Base-by-base conservation (phyloP, 441 rosid genomes). In the Eruca vesicaria region DNA sequence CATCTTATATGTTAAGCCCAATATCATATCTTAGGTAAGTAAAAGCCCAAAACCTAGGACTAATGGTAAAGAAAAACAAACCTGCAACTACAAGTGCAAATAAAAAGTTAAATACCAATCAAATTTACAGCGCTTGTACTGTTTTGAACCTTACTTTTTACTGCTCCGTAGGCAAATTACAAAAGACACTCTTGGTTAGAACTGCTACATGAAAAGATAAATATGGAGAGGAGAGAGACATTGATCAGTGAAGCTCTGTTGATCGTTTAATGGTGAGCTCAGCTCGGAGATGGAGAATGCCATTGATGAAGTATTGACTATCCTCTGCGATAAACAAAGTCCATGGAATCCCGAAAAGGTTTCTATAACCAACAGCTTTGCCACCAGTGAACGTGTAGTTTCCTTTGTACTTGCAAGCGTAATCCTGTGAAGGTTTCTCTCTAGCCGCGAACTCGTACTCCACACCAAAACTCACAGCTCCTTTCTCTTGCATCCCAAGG, bases 401-500 rank as follows among this genome's bases (percentile, higher is more conserved):
- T 7, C 95, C 92, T 80, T 86, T 90, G 72, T 90, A 88, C 68
- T 88, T 88, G 79, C 91, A 86, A 4, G 48, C 20, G 52, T 75
- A 90, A 23, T 85, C 92, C 69, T 83, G 86, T 0, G 80, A 74
- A 15, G 89, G 90, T 74, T 82, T 90, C 73, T 69, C 36, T 38
- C 95, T 83, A 2, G 90, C 89, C 3, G 92, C 87, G 18, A 90
- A 90, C 69, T 90, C 93, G 15, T 88, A 88, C 78, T 90, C 93
- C 68, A 88, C 96, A 1, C 90, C 85, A 74, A 88, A 90, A 33
- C 84, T 82, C 43, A 87, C 91, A 0, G 90, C 86, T 63, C 91
- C 90, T 81, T 88, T 90, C 82, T 90, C 93, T 74, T 90, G 95
- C 96, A 90, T 88, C 58, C 95, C 96, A 63, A 90, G 77, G 80